Conservation (phyloP, 106 monocot genomes). For the Ottelia alismoides region DNA sequence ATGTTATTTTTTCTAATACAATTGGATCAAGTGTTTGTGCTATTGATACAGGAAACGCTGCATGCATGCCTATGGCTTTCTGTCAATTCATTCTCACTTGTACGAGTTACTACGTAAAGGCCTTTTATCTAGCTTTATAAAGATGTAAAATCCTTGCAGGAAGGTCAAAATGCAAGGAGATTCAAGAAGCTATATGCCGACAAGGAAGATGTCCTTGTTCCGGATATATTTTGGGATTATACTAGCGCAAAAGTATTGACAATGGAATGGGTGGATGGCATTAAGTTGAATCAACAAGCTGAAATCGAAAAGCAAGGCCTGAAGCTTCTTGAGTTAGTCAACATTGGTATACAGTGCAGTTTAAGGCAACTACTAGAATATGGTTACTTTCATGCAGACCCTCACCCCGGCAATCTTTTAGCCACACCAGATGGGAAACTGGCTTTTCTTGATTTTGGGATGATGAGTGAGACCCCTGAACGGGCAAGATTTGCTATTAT, state of each 20-base stretch:
- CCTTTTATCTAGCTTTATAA: neutral
- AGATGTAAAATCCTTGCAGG: slow-evolving; percentile 34
- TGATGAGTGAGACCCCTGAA: slow-evolving; percentile 99
- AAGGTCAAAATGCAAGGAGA: slow-evolving; percentile 95
- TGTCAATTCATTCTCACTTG: too few relatives aligned
- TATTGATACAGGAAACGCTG: neutral
- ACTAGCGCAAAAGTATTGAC: slow-evolving; percentile 94
- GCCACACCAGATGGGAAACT: slow-evolving; percentile 94
- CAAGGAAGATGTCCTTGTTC: slow-evolving; percentile 86
- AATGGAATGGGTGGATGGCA: slow-evolving; percentile 97
- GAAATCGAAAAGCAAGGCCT: slow-evolving; percentile 92
- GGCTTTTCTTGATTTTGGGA: slow-evolving; percentile 98
- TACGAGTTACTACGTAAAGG: too few relatives aligned
- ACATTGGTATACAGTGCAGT: slow-evolving; percentile 95
- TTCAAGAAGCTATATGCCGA: slow-evolving; percentile 98
- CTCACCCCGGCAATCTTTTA: slow-evolving; percentile 96
- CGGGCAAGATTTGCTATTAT: slow-evolving; percentile 93
- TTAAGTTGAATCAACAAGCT: slow-evolving; percentile 90
- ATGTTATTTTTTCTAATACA: too few relatives aligned
- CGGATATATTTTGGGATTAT: slow-evolving; percentile 99
- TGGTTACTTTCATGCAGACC: slow-evolving; percentile 98
- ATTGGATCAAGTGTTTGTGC: neutral
- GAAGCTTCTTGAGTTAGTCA: slow-evolving; percentile 79
- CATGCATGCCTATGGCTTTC: too few relatives aligned
- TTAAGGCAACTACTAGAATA: slow-evolving; percentile 93